Evolutionary conservation across 345 rosid species (phyloP).

Genomic region (Euphorbia lathyris): DNA sequence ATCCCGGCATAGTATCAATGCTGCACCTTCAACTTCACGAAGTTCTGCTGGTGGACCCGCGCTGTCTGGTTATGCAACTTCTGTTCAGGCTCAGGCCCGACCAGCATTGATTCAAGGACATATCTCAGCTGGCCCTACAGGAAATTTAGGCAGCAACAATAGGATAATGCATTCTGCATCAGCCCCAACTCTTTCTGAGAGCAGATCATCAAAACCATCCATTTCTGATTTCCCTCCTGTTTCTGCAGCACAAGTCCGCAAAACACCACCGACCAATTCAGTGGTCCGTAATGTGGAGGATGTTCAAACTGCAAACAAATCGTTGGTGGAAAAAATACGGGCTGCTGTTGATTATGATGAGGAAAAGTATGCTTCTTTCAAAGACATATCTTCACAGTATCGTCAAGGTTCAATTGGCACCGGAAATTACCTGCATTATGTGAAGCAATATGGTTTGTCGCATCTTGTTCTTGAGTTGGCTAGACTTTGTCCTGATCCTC

Average conservation of each 20-base stretch:
- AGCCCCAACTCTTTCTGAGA: constrained; percentile 61
- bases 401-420: constrained; percentile 75
- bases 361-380: constrained; percentile 63
- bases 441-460: constrained; percentile 59
- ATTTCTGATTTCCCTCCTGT: constrained; percentile 75
- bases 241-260: constrained; percentile 46
- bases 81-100: constrained; percentile 33
- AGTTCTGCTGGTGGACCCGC: constrained; percentile 29
- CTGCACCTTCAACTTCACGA: constrained; percentile 19
- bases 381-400: constrained; percentile 68
- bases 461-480: constrained; percentile 83
- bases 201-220: constrained; percentile 32
- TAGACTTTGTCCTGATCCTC: constrained; percentile 74
- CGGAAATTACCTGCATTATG: constrained; percentile 58
- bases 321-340: constrained; percentile 76
- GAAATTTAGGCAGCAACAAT: constrained; percentile 32
- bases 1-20: constrained; percentile 21
- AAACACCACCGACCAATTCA: constrained; percentile 33
- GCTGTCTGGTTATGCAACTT: constrained; percentile 39
- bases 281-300: constrained; percentile 36
- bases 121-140: constrained; percentile 28
- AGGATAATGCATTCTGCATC: constrained; percentile 65
- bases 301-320: constrained; percentile 74
- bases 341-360: constrained; percentile 65
- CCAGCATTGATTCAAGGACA: constrained; percentile 25